Percentiles rank a stretch among this genome's conserved stretches.
phyloP scores from a whole-genome alignment of 2,329 filamentous ascomycete genomes.

The Penicillium polonicum region DNA sequence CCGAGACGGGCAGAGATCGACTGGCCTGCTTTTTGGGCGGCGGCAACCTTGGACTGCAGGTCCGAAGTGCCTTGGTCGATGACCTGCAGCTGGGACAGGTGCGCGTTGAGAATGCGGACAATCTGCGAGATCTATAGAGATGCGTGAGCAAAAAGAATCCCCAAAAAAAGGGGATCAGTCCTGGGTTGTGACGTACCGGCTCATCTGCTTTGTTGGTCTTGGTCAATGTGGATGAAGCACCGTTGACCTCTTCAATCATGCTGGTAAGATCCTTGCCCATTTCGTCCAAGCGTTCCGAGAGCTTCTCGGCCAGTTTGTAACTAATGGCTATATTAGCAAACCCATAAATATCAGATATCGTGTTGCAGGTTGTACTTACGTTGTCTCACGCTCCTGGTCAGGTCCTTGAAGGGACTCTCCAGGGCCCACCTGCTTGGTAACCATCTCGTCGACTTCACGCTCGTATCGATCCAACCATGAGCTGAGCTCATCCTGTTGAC shows the following conservation, averaged over 20 bases:
- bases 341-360: not conserved
- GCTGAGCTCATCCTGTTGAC: conserved; percentile 87
- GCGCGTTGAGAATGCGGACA: conserved; percentile 89
- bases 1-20: conserved; percentile 46
- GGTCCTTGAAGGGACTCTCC: conserved; percentile 78
- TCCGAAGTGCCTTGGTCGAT: conserved; percentile 84
- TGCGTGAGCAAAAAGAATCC: conserved; percentile 12
- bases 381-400: conserved; percentile 92
- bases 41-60: conserved; percentile 76
- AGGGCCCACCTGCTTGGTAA: conserved; percentile 72
- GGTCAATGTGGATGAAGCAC: conserved; percentile 81
- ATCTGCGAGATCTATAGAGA: conserved; percentile 77
- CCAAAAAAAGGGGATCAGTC: conserved; percentile 15
- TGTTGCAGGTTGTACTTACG: conserved; percentile 52
- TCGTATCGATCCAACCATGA: conserved; percentile 90
- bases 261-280: conserved; percentile 89
- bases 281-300: conserved; percentile 85
- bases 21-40: conserved; percentile 76
- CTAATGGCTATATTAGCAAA: conserved; percentile 37
- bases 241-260: conserved; percentile 98
- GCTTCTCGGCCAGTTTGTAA: conserved; percentile 89
- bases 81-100: conserved; percentile 86
- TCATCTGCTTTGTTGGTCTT: conserved; percentile 87
- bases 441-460: conserved; percentile 83
- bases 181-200: conserved; percentile 61